Conservation (phyloP, 192 early-diverging fungal genomes). For the Geosiphon pyriformis region DNA sequence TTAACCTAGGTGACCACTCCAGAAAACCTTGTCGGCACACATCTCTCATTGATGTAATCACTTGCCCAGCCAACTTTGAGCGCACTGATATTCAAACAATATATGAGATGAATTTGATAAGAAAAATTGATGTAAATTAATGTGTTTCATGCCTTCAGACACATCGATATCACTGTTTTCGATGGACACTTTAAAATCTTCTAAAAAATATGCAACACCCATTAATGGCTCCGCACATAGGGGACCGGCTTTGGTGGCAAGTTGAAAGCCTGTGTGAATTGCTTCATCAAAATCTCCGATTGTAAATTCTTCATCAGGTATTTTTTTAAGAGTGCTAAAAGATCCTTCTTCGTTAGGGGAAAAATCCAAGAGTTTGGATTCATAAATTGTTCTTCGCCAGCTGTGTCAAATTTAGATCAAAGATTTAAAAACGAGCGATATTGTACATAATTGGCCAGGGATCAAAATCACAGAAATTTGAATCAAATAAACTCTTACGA, state of each 20-base stretch:
- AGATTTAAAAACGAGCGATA: not conserved
- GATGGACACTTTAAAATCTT: conserved; percentile 47
- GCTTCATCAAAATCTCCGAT: conserved; percentile 67
- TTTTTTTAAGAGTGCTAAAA: not conserved
- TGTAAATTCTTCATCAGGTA: not conserved
- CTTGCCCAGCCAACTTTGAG: conserved; percentile 65
- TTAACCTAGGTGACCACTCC: conserved; percentile 90
- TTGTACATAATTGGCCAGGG: not conserved
- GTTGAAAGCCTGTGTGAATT: conserved; percentile 88
- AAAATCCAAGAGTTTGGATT: not conserved
- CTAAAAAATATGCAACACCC: conserved; percentile 76
- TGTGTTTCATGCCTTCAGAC: conserved; percentile 33
- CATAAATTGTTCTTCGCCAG: conserved; percentile 4
- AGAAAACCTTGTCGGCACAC: conserved; percentile 79
- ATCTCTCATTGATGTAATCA: conserved; percentile 83
- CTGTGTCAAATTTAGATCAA: not conserved
- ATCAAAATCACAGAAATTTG: not conserved
- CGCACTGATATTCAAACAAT: conserved; percentile 28
- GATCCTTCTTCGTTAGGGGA: not conserved
- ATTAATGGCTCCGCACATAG: conserved; percentile 90
- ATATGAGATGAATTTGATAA: not conserved
- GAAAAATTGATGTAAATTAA: not conserved
- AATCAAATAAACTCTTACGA: conserved; percentile 19
- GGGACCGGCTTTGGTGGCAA: conserved; percentile 83
- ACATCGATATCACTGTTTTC: conserved; percentile 24